These are phyloP conservation scores for Gracilariopsis chorda DNA, from an alignment of 23 red algal genomes.

Conservation along the genomic window DNA sequence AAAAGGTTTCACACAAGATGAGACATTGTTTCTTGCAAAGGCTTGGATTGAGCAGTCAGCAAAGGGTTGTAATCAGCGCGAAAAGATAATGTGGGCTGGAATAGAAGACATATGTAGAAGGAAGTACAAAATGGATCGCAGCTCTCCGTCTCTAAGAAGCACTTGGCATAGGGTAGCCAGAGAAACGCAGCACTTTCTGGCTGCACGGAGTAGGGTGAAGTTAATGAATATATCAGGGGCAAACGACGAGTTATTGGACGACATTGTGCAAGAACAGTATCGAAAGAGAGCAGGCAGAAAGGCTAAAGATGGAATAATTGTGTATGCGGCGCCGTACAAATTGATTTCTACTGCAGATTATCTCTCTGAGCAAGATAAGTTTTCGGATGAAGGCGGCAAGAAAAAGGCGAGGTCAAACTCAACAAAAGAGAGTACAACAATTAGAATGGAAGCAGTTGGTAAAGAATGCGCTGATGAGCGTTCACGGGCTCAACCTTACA, in stretches of 20 bases:
- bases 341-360: not conserved
- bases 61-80: slow-evolving; percentile 16
- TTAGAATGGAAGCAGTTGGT: not conserved
- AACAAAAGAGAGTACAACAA: not conserved
- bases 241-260: slow-evolving; percentile 3
- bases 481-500: not conserved
- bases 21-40: not conserved
- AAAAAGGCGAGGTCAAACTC: not conserved
- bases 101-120: slow-evolving; percentile 7
- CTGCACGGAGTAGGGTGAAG: not conserved
- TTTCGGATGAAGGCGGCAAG: not conserved
- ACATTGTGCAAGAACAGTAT: not conserved
- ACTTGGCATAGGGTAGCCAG: slow-evolving; percentile 13
- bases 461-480: not conserved
- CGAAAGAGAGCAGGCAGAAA: not conserved
- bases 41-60: slow-evolving; percentile 17
- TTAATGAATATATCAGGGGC: not conserved
- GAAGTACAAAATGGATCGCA: not conserved
- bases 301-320: not conserved
- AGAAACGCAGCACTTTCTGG: slow-evolving; percentile 23
- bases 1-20: not conserved
- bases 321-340: not conserved
- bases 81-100: slow-evolving; percentile 19
- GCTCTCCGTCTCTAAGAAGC: not conserved
- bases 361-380: not conserved